Percentiles rank a stretch among this genome's conserved stretches.
These are phyloP conservation scores for Didymella arachidicola DNA, from an alignment of 2,329 filamentous ascomycete species.

Conservation along the genomic window DNA sequence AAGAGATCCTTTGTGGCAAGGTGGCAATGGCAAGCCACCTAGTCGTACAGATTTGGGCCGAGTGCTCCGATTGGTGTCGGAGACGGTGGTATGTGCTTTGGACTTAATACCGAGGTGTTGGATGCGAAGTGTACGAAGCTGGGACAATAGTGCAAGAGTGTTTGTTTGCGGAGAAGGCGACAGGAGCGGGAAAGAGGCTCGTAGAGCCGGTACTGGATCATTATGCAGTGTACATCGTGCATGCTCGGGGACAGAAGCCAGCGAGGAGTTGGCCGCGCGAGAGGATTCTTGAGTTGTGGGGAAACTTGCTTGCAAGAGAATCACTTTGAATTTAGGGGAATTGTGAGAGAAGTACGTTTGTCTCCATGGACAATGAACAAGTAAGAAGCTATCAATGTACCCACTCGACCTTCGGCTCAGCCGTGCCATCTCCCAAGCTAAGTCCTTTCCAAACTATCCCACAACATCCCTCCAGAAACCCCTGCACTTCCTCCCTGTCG, in stretches of 20 bases:
- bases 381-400: not conserved
- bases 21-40: constrained; percentile 6
- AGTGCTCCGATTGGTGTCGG: constrained; percentile 42
- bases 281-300: not conserved
- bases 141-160: not conserved
- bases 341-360: not conserved
- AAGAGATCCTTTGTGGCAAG: constrained; percentile 30
- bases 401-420: not conserved
- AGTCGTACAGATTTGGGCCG: constrained; percentile 28
- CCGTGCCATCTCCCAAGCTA: not conserved
- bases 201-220: not conserved
- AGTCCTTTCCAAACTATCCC: constrained; percentile 11
- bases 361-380: too few species aligned
- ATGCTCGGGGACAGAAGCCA: not conserved
- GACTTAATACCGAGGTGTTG: not conserved
- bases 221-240: not conserved
- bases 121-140: not conserved
- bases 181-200: not conserved
- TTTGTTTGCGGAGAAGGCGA: not conserved
- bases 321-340: not conserved
- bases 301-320: not conserved
- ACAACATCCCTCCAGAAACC: constrained; percentile 18
- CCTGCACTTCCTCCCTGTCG: constrained; percentile 21
- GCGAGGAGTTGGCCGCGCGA: not conserved
- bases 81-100: constrained; percentile 10